phyloP scores from a whole-genome alignment of 257 asterid genomes.

The Solanum neorickii region DNA sequence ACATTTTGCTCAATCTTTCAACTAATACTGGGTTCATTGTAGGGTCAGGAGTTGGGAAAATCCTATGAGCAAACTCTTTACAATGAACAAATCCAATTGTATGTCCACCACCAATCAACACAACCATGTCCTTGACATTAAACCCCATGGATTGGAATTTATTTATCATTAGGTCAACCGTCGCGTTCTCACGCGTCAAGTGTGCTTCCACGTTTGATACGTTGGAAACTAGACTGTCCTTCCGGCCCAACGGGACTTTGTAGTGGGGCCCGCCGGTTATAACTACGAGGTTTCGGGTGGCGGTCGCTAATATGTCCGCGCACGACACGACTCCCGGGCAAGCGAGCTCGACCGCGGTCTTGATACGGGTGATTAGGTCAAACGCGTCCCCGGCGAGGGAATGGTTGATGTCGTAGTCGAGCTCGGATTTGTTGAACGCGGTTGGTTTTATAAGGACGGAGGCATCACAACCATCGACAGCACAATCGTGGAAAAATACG shows the following conservation, averaged over 20 bases:
- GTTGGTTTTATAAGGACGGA: conserved; percentile 63
- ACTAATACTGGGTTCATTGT: conserved; percentile 48
- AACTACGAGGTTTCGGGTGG: conserved; percentile 52
- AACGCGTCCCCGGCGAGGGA: conserved; percentile 85
- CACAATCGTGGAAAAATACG: conserved; percentile 81
- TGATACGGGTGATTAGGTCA: conserved; percentile 47
- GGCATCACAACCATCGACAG: conserved; percentile 82
- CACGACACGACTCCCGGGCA: conserved; percentile 83
- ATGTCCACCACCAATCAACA: conserved; percentile 64
- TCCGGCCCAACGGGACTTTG: conserved; percentile 46
- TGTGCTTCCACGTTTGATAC: conserved; percentile 53
- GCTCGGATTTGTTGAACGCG: conserved; percentile 35
- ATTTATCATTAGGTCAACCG: conserved; percentile 31
- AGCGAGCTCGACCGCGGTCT: conserved; percentile 58
- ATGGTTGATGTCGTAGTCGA: conserved; percentile 49
- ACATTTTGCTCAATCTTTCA: conserved; percentile 29
- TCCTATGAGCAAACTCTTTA: conserved; percentile 42
- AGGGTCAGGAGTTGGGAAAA: conserved; percentile 47
- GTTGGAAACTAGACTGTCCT: conserved; percentile 35
- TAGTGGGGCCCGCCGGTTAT: conserved; percentile 77
- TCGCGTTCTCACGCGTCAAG: conserved; percentile 44
- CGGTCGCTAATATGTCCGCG: conserved; percentile 63
- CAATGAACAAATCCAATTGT: conserved; percentile 83
- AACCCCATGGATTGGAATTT: conserved; percentile 32
- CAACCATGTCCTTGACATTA: conserved; percentile 55